Conservation (phyloP, 495 filamentous ascomycete genomes). For the Hypoxylon lienhwacheense region DNA sequence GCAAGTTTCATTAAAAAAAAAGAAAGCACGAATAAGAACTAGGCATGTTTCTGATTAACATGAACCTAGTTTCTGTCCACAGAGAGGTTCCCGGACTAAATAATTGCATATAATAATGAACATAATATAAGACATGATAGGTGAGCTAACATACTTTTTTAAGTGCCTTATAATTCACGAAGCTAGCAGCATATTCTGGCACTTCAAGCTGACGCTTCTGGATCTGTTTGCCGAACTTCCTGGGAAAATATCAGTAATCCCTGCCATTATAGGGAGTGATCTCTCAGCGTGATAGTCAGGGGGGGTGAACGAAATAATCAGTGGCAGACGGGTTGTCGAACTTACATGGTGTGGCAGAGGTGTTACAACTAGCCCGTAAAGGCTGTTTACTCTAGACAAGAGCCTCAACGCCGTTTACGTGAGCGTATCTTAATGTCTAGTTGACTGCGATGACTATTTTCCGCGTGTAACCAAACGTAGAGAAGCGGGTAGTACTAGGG, state of each 20-base stretch:
- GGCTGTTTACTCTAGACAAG: slow-evolving; percentile 26
- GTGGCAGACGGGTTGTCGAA: not conserved
- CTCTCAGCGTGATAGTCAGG: not conserved
- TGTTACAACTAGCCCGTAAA: slow-evolving; percentile 27
- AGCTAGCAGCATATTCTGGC: slow-evolving; percentile 97
- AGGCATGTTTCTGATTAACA: not conserved
- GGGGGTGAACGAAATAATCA: not conserved
- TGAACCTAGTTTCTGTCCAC: slow-evolving; percentile 1
- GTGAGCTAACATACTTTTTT: slow-evolving; percentile 73
- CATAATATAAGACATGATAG: slow-evolving; percentile 9
- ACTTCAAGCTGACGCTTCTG: slow-evolving; percentile 98
- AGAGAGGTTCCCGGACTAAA: slow-evolving; percentile 5
- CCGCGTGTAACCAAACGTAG: slow-evolving; percentile 32
- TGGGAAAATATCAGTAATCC: slow-evolving; percentile 42
- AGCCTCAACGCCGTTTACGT: slow-evolving; percentile 12
- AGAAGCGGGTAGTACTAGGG: slow-evolving; percentile 23
- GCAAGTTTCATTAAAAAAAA: slow-evolving; percentile 20
- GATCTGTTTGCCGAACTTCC: slow-evolving; percentile 99
- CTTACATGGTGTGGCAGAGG: slow-evolving; percentile 42
- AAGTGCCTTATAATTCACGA: slow-evolving; percentile 98
- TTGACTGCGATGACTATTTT: slow-evolving; percentile 13
- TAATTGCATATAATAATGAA: no score
- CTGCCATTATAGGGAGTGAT: not conserved
- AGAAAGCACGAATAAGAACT: slow-evolving; percentile 17
- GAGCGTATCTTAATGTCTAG: slow-evolving; percentile 17